phyloP scores from a whole-genome alignment of 805 yeast species.

The Candida morakotiae region DNA sequence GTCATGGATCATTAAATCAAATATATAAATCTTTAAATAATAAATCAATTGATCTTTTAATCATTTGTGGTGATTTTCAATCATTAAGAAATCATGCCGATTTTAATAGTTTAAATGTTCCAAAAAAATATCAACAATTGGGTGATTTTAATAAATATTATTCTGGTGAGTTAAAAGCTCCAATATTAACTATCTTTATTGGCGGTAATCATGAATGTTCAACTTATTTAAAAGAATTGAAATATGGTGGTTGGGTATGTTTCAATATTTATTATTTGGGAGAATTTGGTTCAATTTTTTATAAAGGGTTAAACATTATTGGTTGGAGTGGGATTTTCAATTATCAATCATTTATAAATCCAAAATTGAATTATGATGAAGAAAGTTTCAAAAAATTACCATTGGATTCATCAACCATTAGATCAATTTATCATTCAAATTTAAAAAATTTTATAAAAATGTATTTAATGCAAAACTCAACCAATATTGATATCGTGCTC shows the following conservation, averaged over 20 bases:
- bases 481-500: conserved; percentile 50
- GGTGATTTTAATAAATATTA: conserved; percentile 84
- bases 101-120: conserved; percentile 68
- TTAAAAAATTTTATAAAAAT: conserved; percentile 60
- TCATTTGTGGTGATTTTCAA: conserved; percentile 92
- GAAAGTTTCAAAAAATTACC: conserved; percentile 41
- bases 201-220: conserved; percentile 98
- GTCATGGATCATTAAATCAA: conserved; percentile 72
- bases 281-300: conserved; percentile 68
- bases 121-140: conserved; percentile 64
- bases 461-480: conserved; percentile 26
- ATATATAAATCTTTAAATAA: conserved; percentile 42
- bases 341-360: conserved; percentile 19
- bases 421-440: conserved; percentile 73
- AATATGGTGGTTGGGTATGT: conserved; percentile 91
- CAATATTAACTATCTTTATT: conserved; percentile 72
- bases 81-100: conserved; percentile 65
- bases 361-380: neutral
- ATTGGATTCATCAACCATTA: conserved; percentile 38
- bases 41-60: conserved; percentile 35
- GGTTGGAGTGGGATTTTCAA: conserved; percentile 86
- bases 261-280: conserved; percentile 86
- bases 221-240: conserved; percentile 65
- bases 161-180: conserved; percentile 56
- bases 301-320: conserved; percentile 68